Base-by-base conservation (phyloP, 768 basidiomycete genomes). In the Thelephora aurantiotincta region DNA sequence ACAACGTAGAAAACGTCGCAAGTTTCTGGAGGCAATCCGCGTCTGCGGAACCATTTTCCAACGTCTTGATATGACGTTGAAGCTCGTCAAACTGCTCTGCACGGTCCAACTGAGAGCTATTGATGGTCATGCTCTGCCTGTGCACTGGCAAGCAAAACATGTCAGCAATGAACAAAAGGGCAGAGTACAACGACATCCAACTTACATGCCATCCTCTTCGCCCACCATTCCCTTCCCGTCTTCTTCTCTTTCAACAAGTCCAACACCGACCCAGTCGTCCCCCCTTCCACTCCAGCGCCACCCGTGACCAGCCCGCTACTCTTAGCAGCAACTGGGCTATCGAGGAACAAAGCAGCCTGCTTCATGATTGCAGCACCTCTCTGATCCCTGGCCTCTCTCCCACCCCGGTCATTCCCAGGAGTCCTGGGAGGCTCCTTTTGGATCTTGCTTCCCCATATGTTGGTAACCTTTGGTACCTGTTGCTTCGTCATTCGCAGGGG, bases 161-260 rank as follows among this genome's bases (percentile, higher is more conserved):
- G 49, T 26, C 16, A 18, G 9, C 13, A 14, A 7, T n/a, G 45
- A 47, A 45, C 13, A 26, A 35, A 44, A 26, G 16, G 41, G 44
- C 38, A 52, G 56, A 53, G 56, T 52, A 44, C 48, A 13, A 22
- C 26, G 46, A 48, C 37, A 50, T 55, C n/a, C 36, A 36, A 75
- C 78, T 60, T 58, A 92, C 89, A 62, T 36, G 73, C 67, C 60
- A 76, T 79, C 53, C 82, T 71, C 59, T 84, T 87, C 51, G 78
- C 59, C 89, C 90, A 92, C 90, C 90, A 93, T 6, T 76, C 76
- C 18, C 76, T 78, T 56, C 85, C 80, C 55, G 80, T 76, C 50
- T 71, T 78, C 52, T 73, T 69, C 47, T 74, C 79, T 50, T 80
- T 76, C 49, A 86, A 61, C 18, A 80, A 77, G 53, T 85, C 78